Conservation (phyloP, 1,139 yeast species). For the Candida dubliniensis region DNA sequence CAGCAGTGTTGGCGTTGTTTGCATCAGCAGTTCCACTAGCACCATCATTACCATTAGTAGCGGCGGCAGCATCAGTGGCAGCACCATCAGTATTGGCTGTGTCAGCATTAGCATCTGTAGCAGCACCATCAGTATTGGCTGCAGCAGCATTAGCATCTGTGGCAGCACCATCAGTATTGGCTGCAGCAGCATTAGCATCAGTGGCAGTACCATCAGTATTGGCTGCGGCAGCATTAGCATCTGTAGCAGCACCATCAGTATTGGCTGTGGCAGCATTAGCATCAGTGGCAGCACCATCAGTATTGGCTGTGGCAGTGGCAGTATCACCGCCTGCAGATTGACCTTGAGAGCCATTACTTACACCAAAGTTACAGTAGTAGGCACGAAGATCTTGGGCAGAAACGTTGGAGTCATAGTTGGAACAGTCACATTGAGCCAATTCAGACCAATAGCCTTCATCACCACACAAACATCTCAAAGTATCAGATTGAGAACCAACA, state of each 20-base stretch:
- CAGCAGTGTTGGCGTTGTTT: too few species aligned
- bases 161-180: slow-evolving; percentile 8
- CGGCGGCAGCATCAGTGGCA: slow-evolving; percentile 14
- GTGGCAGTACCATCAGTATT: slow-evolving; percentile 4
- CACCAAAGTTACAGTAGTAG: slow-evolving; percentile 4
- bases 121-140: too few species aligned
- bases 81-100: too few species aligned
- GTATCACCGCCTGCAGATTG: slow-evolving; percentile 3
- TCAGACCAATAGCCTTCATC: slow-evolving; percentile 5
- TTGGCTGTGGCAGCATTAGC: slow-evolving; percentile 15
- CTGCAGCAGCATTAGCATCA: slow-evolving; percentile 15
- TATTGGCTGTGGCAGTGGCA: background rate
- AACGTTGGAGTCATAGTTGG: background rate
- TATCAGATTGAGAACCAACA: slow-evolving; percentile 2
- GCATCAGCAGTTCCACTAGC: too few species aligned
- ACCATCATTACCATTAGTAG: slow-evolving; percentile 8
- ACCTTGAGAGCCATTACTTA: slow-evolving; percentile 1
- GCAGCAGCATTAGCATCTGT: too few species aligned
- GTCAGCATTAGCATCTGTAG: slow-evolving; percentile 17
- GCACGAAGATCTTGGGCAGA: slow-evolving; percentile 3
- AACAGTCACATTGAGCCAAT: slow-evolving; percentile 4
- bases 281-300: slow-evolving; percentile 9
- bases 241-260: slow-evolving; percentile 21
- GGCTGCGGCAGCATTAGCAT: slow-evolving; percentile 17
- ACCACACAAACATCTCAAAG: slow-evolving; percentile 4